phyloP scores from a whole-genome alignment of 345 rosid genomes.

The Sonneratia alba region DNA sequence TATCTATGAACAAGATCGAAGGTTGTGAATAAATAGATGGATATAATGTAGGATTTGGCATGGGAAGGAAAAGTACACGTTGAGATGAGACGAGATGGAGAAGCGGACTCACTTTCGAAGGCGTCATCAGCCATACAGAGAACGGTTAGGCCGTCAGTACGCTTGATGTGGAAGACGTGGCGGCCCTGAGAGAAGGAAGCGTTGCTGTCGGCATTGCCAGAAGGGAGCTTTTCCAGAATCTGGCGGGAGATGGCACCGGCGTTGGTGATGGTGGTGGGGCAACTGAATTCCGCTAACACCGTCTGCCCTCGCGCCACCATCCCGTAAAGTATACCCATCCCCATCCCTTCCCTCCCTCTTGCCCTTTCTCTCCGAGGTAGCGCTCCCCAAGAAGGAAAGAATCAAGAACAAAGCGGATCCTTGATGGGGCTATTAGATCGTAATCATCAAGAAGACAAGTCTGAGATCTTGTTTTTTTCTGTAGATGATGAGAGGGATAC shows the following conservation, averaged over 20 bases:
- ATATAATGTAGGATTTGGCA: not conserved
- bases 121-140: constrained; percentile 44
- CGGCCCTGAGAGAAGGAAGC: constrained; percentile 36
- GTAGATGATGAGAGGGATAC: not conserved
- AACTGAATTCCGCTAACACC: constrained; percentile 41
- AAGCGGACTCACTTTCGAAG: constrained; percentile 17
- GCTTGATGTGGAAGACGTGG: constrained; percentile 38
- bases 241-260: constrained; percentile 30
- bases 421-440: too few relatives aligned
- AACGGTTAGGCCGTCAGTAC: constrained; percentile 37
- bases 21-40: too few relatives aligned
- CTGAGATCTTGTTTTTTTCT: too few relatives aligned
- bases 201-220: constrained; percentile 18
- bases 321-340: constrained; percentile 40
- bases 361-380: too few relatives aligned
- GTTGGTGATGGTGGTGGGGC: constrained; percentile 23
- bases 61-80: not conserved
- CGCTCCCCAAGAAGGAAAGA: too few relatives aligned
- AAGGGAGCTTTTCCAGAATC: constrained; percentile 25
- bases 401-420: too few relatives aligned
- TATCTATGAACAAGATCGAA: too few relatives aligned
- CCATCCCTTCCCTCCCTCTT: not conserved
- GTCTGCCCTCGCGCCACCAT: constrained; percentile 43
- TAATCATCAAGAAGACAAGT: not conserved
- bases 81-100: not conserved